Evolutionary conservation across 2,329 filamentous ascomycete genomes (phyloP).

Genomic region (Alternaria viburni): DNA sequence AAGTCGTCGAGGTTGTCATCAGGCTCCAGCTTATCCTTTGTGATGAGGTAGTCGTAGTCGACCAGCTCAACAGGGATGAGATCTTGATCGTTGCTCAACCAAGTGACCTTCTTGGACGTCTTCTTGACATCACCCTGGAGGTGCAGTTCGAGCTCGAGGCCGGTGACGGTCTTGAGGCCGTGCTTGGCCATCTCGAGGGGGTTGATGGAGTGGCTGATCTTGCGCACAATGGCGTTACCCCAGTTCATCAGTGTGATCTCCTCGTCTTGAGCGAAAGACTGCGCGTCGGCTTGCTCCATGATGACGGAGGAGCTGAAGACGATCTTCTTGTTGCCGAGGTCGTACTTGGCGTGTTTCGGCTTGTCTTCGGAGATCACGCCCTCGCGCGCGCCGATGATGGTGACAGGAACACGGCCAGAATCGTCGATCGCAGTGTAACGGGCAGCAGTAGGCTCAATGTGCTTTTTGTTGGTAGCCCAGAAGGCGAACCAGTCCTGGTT

Average conservation of each 20-base stretch:
- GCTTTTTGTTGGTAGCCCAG: conserved; percentile 62
- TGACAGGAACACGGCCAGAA: conserved; percentile 74
- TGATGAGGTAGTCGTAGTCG: conserved; percentile 94
- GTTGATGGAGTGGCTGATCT: conserved; percentile 63
- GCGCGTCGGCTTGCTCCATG: conserved; percentile 86
- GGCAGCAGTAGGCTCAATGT: conserved; percentile 57
- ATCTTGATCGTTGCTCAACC: conserved; percentile 80
- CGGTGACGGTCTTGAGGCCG: conserved; percentile 62
- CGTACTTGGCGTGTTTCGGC: conserved; percentile 89
- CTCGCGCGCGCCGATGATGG: conserved; percentile 66
- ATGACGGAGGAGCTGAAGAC: conserved; percentile 76
- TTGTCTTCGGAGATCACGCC: conserved; percentile 71
- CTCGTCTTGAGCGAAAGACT: conserved; percentile 80
- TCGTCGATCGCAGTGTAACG: conserved; percentile 66
- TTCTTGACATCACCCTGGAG: conserved; percentile 92
- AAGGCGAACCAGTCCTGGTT: conserved; percentile 80
- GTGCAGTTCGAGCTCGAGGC: conserved; percentile 83
- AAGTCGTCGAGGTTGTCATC: conserved; percentile 84
- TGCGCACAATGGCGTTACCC: conserved; percentile 85
- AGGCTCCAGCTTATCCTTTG: conserved; percentile 90
- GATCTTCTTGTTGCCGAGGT: conserved; percentile 85
- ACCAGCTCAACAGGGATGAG: conserved; percentile 84
- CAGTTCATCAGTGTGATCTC: conserved; percentile 97
- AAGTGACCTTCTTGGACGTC: conserved; percentile 96
- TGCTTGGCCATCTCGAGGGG: conserved; percentile 53